These are phyloP conservation scores for Cicer cuneatum DNA, from an alignment of 306 rosid genomes.

Conservation along the genomic window DNA sequence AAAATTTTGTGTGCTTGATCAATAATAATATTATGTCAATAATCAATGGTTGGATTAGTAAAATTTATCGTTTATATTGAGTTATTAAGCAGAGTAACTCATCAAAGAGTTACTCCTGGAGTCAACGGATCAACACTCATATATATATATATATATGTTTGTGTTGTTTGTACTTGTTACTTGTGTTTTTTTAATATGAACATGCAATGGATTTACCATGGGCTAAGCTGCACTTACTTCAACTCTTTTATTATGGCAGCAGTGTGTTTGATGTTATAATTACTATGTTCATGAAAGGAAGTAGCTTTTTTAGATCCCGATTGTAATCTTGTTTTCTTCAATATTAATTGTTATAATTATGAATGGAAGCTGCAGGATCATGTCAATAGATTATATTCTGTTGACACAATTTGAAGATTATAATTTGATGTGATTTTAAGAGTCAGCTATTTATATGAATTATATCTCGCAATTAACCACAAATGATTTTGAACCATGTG, in stretches of 20 bases:
- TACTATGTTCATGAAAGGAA: constrained; percentile 23
- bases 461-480: neutral
- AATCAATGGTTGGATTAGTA: too few species aligned
- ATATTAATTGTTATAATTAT: constrained; percentile 22
- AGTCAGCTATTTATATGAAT: neutral
- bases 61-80: too few species aligned
- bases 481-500: constrained; percentile 9
- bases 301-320: neutral
- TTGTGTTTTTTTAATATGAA: constrained; percentile 9
- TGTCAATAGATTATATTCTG: neutral
- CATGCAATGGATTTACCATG: neutral
- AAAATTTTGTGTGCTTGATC: too few species aligned
- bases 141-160: neutral
- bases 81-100: too few species aligned
- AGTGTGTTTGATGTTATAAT: constrained; percentile 8
- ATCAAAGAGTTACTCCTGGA: too few species aligned
- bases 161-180: constrained; percentile 21
- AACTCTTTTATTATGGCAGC: constrained; percentile 1
- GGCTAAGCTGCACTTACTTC: constrained; percentile 7
- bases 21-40: too few species aligned
- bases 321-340: constrained; percentile 12
- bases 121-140: too few species aligned
- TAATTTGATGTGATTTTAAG: neutral
- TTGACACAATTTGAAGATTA: neutral
- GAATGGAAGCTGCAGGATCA: constrained; percentile 23